Evolutionary conservation across 169 alveolate genomes (phyloP), one percentile per base, ranked within the genome.

Genomic region (Eimeria necatrix): DNA sequence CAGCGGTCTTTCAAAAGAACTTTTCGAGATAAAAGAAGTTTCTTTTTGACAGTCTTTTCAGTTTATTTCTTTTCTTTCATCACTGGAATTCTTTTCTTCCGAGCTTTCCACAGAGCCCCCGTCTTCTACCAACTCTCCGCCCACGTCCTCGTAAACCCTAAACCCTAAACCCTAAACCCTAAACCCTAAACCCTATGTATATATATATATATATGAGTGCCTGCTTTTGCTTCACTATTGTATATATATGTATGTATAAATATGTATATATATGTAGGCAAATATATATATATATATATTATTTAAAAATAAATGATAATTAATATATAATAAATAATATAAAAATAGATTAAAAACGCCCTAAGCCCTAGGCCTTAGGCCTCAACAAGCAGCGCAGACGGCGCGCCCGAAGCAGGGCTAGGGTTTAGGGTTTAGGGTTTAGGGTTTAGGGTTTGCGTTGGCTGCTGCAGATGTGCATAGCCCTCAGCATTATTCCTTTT

Each of bases 71-170:
- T 20, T 48, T 24, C 90, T 4, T n/a, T 51, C 51, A 64, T 81
- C 18, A 51, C 90, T n/a, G 49, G 59, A 46, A 14, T 81, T 46
- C 71, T 81, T 12, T 81, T 81, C 71, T 52, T 51, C 51, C 48
- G 52, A 7, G 90, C 52, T 46, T 81, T 49, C 90, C 71, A 22
- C 20, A 59, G 52, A 49, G 52, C 24, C 18, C 53, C 90, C 20
- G 52, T 81, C 70, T 41, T 81, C 16, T 81, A 81, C 49, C 90
- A 81, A 8, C 90, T 81, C 48, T 81, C 90, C 18, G 70, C 71
- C 8, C 71, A 41, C 48, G 32, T 81, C 71, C 71, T 81, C 10
- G 90, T 81, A 48, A 22, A 68, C 64, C 18, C 20, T 56, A 32
- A 32, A 32, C 41, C 41, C 41, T 32, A 32, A 32, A 32, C 41